phyloP scores from a whole-genome alignment of 257 asterid species.

The Primulina eburnea region DNA sequence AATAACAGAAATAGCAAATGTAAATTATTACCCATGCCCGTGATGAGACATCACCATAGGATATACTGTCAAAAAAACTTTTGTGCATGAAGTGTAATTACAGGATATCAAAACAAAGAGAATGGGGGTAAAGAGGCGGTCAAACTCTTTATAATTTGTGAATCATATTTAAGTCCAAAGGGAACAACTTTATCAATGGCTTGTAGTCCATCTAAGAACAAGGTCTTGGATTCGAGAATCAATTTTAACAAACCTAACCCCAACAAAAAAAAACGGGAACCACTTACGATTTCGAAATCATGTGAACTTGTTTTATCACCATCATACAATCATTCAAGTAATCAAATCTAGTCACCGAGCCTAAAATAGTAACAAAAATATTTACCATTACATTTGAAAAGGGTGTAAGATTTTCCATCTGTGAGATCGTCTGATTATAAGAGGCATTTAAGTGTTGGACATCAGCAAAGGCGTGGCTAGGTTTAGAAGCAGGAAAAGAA shows the following conservation, averaged over 20 bases:
- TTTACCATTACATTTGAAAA: constrained; percentile 67
- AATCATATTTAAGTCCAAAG: neutral
- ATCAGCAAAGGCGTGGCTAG: constrained; percentile 51
- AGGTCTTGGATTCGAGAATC: too few relatives aligned
- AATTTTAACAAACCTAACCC: too few relatives aligned
- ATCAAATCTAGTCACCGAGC: constrained; percentile 1
- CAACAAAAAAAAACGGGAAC: too few relatives aligned
- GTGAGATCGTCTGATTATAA: constrained; percentile 47
- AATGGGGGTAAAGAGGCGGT: neutral
- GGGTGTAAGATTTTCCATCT: constrained; percentile 55
- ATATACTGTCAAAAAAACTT: neutral
- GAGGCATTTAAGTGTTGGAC: constrained; percentile 50
- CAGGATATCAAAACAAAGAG: neutral
- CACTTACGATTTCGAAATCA: neutral
- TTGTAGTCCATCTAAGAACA: too few relatives aligned
- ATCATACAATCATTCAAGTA: neutral
- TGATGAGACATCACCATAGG: neutral
- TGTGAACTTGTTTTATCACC: neutral
- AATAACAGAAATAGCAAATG: neutral
- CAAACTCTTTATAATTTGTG: neutral
- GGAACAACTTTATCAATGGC: too few relatives aligned
- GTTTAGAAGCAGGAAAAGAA: constrained; percentile 56
- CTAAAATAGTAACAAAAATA: constrained; percentile 3
- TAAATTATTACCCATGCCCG: neutral
- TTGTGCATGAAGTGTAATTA: neutral